These are phyloP conservation scores for Aureobasidium uvarum DNA, from an alignment of 2,329 filamentous ascomycete species.

Conservation along the genomic window DNA sequence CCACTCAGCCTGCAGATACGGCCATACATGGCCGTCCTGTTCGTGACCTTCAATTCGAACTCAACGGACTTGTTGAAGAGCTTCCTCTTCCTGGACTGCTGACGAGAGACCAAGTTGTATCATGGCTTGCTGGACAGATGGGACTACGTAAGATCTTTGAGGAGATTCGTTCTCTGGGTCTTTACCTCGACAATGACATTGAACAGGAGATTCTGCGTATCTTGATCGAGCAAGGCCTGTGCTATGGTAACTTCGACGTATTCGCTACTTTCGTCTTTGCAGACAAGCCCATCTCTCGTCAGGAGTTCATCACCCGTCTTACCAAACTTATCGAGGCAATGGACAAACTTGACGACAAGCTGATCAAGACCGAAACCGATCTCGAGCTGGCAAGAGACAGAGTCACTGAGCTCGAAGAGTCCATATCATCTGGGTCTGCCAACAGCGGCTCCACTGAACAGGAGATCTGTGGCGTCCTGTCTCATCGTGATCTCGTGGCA, in stretches of 20 bases:
- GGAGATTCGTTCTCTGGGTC: background rate
- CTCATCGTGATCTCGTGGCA: background rate
- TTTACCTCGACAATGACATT: background rate
- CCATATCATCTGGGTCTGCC: background rate
- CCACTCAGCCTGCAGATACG: background rate
- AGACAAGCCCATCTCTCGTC: background rate
- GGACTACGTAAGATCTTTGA: background rate
- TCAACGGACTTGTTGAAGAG: background rate
- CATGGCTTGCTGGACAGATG: background rate
- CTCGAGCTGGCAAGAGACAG: background rate
- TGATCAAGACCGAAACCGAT: background rate
- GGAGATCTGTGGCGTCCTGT: background rate
- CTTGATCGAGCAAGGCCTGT: constrained; percentile 8
- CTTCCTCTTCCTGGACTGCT: background rate
- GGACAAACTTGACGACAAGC: background rate
- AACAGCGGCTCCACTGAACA: background rate
- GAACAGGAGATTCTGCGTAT: background rate
- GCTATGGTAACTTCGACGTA: constrained; percentile 14
- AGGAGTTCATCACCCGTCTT: background rate
- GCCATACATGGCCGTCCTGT: background rate
- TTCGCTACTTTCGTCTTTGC: constrained; percentile 16
- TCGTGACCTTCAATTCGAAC: background rate
- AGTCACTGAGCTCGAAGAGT: background rate
- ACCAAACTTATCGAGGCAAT: background rate
- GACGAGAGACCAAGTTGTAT: constrained; percentile 1